Percentiles rank a stretch among this genome's conserved stretches.
These are phyloP conservation scores for Blepharisma stoltei DNA, from an alignment of 73 alveolate genomes.

Conservation along the genomic window DNA sequence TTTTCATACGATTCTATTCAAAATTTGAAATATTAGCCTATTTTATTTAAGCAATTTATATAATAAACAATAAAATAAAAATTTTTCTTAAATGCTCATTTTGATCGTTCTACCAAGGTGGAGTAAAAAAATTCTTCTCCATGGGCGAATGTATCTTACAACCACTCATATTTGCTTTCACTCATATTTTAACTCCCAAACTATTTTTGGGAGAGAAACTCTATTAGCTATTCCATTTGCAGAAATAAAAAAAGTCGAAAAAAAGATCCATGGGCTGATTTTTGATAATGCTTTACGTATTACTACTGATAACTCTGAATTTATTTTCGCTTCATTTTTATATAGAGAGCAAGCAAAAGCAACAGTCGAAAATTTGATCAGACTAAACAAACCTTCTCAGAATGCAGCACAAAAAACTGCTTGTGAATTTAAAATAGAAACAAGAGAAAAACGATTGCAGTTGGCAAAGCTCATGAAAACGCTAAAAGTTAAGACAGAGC, in stretches of 20 bases:
- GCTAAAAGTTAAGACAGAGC: background rate
- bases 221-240: background rate
- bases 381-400: background rate
- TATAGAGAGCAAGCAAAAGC: conserved; percentile 27
- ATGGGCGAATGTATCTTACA: conserved; percentile 16
- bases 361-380: background rate
- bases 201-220: conserved; percentile 33
- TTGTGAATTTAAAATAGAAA: background rate
- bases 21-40: too few relatives aligned
- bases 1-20: too few relatives aligned
- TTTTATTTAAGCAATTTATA: too few relatives aligned
- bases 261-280: background rate
- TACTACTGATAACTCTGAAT: background rate
- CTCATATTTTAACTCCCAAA: conserved; percentile 18
- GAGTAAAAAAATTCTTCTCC: conserved; percentile 15
- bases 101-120: too few relatives aligned
- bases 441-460: background rate
- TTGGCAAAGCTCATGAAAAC: background rate
- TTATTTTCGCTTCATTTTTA: background rate
- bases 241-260: conserved; percentile 6
- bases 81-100: too few relatives aligned
- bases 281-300: conserved; percentile 14
- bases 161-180: conserved; percentile 12
- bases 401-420: background rate
- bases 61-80: too few relatives aligned